Evolutionary conservation across 2,329 filamentous ascomycete genomes (phyloP), one percentile per base, ranked within the genome.

Genomic region (Fusarium nurragi): DNA sequence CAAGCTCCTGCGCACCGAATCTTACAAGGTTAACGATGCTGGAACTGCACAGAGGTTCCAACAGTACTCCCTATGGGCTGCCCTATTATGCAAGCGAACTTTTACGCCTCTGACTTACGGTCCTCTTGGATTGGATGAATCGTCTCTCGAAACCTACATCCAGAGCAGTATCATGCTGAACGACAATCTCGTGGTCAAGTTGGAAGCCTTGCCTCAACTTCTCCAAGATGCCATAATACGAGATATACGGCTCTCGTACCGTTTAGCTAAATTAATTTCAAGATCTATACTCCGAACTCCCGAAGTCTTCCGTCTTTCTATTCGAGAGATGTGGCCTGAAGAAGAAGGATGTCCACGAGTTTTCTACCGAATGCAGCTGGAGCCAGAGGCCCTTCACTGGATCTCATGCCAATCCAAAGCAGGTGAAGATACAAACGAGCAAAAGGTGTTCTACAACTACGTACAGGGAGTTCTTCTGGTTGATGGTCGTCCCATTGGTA

Each of bases 61-160:
- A 36, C 65, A 68, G 3, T 87, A 86, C 58, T 78, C 79, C 0
- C 77, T 89, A 1, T 83, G 81, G 75, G 83, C 86, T 1, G 82
- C 86, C 0, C 65, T 90, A 2, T 74, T 90, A 2, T 89, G 86
- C 54, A 79, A 78, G 25, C 68, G 73, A 5, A 79, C 77, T 0
- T 79, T 76, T 32, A 51, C 65, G 0, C 58, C 68, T 7, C 25
- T 70, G 11, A n/a, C n/a, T 0, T 40, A 50, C 11, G 37, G 32
- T 1, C 10, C 37, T 4, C 6, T 53, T n/a, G 16, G n/a, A 0
- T n/a, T 71, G 5, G 50, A 73, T 19, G 46, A 50, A 4, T 13
- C 13, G 2, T 53, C 60, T 5, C 51, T 73, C 6, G 47, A 64
- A 9, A 47, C 38, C 3, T 73, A 60, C 26, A 65, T 73, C 5